phyloP scores from a whole-genome alignment of 768 basidiomycete genomes.

The Phlegmacium glaucopus region DNA sequence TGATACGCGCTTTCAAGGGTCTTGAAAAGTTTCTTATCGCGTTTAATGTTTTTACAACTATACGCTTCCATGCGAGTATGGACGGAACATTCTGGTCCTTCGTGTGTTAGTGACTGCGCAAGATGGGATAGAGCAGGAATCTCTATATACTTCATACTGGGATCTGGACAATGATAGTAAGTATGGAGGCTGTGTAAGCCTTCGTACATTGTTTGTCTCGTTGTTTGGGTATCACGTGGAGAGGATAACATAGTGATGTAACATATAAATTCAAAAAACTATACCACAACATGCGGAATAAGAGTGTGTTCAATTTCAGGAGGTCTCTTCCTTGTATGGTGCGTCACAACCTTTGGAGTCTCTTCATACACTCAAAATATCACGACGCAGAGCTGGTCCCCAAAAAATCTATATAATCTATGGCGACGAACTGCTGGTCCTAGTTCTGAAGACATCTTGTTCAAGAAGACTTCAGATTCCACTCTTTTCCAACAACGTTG shows the following conservation, averaged over 20 bases:
- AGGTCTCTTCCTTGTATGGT: constrained; percentile 26
- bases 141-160: constrained; percentile 94
- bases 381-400: constrained; percentile 72
- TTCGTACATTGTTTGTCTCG: too few species aligned
- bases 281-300: constrained; percentile 16
- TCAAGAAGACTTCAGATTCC: constrained; percentile 46
- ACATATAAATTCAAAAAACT: too few species aligned
- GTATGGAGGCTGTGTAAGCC: too few species aligned
- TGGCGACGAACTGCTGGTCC: constrained; percentile 67
- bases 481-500: constrained; percentile 92
- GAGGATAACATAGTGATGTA: too few species aligned
- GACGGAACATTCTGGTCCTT: constrained; percentile 84
- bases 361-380: not conserved
- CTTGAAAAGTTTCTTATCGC: constrained; percentile 96
- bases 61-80: constrained; percentile 95
- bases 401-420: constrained; percentile 86
- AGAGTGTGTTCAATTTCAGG: constrained; percentile 21
- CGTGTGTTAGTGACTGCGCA: constrained; percentile 76
- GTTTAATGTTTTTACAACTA: constrained; percentile 95
- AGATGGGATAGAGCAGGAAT: constrained; percentile 75
- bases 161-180: too few species aligned
- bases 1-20: constrained; percentile 85
- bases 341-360: constrained; percentile 1
- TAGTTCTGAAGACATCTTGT: constrained; percentile 48
- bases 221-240: too few species aligned